A percentile compares a stretch with the other conserved stretches of the same genome.
Conservation (phyloP, 1,139 yeast species). For the Debaryomyces fabryi region DNA sequence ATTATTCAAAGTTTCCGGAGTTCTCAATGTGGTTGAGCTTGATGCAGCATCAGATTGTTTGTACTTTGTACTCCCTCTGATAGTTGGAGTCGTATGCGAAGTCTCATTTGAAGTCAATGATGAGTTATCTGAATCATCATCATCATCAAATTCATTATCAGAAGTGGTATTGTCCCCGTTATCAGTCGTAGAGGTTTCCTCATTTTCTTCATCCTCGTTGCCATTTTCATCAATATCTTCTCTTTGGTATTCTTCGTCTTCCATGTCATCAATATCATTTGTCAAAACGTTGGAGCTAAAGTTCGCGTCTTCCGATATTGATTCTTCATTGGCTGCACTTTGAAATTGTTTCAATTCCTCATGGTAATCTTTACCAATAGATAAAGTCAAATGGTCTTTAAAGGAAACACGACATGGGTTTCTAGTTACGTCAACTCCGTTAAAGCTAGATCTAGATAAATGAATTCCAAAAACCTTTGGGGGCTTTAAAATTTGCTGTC, state of each 20-base stretch:
- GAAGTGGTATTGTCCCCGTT: conserved; percentile 17
- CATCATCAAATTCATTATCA: conserved; percentile 13
- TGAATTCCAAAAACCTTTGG: conserved; percentile 78
- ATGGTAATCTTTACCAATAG: conserved; percentile 49
- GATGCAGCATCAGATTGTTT: conserved; percentile 14
- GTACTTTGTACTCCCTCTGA: conserved; percentile 15
- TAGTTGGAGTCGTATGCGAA: conserved; percentile 17
- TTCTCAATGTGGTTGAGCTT: conserved; percentile 16
- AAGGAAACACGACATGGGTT: conserved; percentile 76
- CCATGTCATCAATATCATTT: conserved; percentile 48
- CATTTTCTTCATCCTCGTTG: conserved; percentile 25
- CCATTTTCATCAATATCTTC: conserved; percentile 47
- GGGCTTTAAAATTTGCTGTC: conserved; percentile 60
- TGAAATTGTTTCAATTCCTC: conserved; percentile 42
- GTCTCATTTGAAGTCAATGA: conserved; percentile 16
- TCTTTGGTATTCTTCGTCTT: conserved; percentile 46
- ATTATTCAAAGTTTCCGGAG: conserved; percentile 36
- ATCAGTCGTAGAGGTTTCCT: conserved; percentile 20
- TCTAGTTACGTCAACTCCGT: conserved; percentile 70
- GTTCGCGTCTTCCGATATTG: conserved; percentile 13
- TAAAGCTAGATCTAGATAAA: conserved; percentile 77
- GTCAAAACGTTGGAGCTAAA: conserved; percentile 38
- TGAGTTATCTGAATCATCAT: conserved; percentile 17
- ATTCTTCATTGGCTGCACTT: conserved; percentile 24
- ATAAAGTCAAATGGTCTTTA: conserved; percentile 57